Conservation (phyloP, 2,329 filamentous ascomycete genomes). For the Capronia epimyces region DNA sequence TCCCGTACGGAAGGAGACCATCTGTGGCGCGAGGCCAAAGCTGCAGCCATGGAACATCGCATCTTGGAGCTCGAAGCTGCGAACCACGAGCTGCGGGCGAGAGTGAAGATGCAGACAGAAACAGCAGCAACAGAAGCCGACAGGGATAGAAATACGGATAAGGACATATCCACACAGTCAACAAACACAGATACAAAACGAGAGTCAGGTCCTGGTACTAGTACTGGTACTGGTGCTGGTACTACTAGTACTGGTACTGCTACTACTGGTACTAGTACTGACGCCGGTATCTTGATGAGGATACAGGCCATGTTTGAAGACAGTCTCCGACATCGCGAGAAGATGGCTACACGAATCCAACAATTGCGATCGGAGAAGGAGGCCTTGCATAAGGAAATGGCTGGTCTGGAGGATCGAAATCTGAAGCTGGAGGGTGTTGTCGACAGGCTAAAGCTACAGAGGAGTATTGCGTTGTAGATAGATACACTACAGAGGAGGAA, state of each 20-base stretch:
- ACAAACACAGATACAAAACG: too few species aligned
- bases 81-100: constrained; percentile 35
- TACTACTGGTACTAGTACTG: not conserved
- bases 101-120: constrained; percentile 20
- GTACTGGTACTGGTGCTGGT: not conserved
- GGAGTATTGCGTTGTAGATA: constrained; percentile 35
- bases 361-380: constrained; percentile 40
- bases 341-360: constrained; percentile 35
- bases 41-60: constrained; percentile 41
- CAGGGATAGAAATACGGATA: too few species aligned
- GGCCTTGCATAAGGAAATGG: constrained; percentile 36
- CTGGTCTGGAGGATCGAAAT: constrained; percentile 38
- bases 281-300: constrained; percentile 4
- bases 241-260: not conserved
- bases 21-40: constrained; percentile 40
- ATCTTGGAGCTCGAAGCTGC: constrained; percentile 40
- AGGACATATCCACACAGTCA: too few species aligned
- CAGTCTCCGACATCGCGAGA: constrained; percentile 37
- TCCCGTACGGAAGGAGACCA: constrained; percentile 34
- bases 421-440: constrained; percentile 40
- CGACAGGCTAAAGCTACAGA: constrained; percentile 40
- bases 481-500: too few species aligned
- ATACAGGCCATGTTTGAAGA: constrained; percentile 40
- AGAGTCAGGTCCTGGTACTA: not conserved
- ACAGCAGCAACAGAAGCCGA: too few species aligned